These are phyloP conservation scores for Dendrocalamus latiflorus DNA, from an alignment of 202 grass and related monocot species.

Conservation along the genomic window DNA sequence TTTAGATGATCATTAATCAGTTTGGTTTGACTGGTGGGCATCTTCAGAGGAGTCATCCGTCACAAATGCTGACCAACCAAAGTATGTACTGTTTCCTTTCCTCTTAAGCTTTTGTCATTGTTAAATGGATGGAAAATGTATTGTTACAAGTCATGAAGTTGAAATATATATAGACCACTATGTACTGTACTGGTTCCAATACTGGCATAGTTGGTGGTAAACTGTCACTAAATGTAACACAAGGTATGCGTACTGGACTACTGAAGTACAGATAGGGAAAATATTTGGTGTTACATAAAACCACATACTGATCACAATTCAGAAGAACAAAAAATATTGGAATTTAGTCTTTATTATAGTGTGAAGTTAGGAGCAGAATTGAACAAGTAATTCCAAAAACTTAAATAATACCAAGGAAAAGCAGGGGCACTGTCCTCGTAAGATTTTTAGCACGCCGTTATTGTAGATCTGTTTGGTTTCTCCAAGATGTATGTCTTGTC, in stretches of 20 bases:
- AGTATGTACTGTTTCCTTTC: constrained; percentile 48
- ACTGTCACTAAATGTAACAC: not conserved
- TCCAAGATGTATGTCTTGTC: not conserved
- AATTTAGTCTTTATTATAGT: not conserved
- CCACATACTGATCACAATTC: not conserved
- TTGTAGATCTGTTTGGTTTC: not conserved
- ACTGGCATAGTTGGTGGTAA: not conserved
- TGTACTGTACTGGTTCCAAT: not conserved
- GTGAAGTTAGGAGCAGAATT: not conserved
- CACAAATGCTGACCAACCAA: constrained; percentile 83
- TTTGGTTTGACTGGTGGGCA: constrained; percentile 63
- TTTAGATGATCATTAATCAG: constrained; percentile 44
- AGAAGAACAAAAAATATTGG: not conserved
- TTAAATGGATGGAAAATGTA: not conserved
- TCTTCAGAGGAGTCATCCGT: constrained; percentile 77
- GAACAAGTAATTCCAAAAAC: not conserved
- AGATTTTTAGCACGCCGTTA: not conserved
- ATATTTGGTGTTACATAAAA: not conserved
- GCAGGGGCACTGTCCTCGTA: not conserved
- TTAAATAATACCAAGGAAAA: not conserved
- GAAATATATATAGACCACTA: not conserved
- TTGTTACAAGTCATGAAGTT: not conserved
- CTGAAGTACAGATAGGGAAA: not conserved
- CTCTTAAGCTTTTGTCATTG: not conserved
- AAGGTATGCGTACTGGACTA: not conserved